Percentiles rank a stretch among this genome's conserved stretches.
Evolutionary conservation across 352 stramenopile species (phyloP).

Genomic region (Phytophthora citrophthora): DNA sequence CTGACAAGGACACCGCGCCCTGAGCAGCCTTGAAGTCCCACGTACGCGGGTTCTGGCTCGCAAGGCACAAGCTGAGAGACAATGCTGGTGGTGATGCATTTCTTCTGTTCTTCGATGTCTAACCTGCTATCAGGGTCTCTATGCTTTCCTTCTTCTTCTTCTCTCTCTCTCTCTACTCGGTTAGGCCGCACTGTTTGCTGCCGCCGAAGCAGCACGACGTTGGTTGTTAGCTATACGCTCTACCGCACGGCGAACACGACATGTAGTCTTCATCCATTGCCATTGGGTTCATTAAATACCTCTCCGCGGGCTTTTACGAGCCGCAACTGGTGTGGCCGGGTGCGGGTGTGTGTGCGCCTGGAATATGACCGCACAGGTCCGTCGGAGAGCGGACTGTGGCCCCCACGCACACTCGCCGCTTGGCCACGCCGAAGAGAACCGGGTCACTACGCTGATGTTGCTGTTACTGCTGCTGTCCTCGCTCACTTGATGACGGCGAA

Average conservation of each 20-base stretch:
- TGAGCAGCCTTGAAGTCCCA: constrained; percentile 17
- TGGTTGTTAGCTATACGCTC: constrained; percentile 19
- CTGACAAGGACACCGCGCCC: constrained; percentile 14
- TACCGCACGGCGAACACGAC: constrained; percentile 34
- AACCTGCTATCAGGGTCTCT: constrained; percentile 8
- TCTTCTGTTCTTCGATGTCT: constrained; percentile 33
- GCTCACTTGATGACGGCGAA: constrained; percentile 68
- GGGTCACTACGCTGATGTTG: constrained; percentile 32
- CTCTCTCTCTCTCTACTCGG: constrained; percentile 22
- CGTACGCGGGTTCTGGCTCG: constrained; percentile 4
- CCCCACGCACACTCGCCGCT: constrained; percentile 6
- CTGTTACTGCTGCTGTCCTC: constrained; percentile 13
- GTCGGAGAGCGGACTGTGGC: background rate
- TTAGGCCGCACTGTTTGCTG: constrained; percentile 4
- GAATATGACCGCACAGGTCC: constrained; percentile 8
- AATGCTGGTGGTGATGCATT: constrained; percentile 13
- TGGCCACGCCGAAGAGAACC: constrained; percentile 31
- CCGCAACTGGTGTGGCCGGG: constrained; percentile 13
- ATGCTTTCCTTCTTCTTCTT: constrained; percentile 9
- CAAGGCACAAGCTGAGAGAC: constrained; percentile 13
- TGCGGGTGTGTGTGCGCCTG: background rate
- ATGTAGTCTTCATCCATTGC: constrained; percentile 39
- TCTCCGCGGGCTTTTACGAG: constrained; percentile 33
- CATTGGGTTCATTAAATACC: constrained; percentile 50
- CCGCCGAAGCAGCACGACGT: constrained; percentile 1